A percentile compares a stretch with the other conserved stretches of the same genome.
Conservation (phyloP, 306 rosid species). For the Arachis stenosperma region DNA sequence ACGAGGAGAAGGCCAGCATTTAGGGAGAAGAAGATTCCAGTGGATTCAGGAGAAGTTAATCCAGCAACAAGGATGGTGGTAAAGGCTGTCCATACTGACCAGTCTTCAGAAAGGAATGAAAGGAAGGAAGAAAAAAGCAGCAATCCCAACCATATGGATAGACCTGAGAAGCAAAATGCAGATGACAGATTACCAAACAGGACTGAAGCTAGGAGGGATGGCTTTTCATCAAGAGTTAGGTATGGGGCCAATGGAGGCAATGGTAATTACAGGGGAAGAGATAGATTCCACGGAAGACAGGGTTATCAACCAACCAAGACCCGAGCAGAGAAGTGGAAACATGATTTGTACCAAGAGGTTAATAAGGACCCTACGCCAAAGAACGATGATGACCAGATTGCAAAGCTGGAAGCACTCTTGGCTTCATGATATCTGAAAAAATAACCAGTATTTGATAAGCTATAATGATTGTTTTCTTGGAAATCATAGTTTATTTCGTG, state of each 20-base stretch:
- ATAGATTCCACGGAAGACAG: constrained; percentile 58
- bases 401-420: constrained; percentile 89
- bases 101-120: constrained; percentile 52
- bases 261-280: constrained; percentile 64
- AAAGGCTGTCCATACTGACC: constrained; percentile 56
- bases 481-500: constrained; percentile 4
- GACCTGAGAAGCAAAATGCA: constrained; percentile 53
- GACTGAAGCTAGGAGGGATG: constrained; percentile 57
- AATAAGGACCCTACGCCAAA: constrained; percentile 71
- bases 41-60: constrained; percentile 52
- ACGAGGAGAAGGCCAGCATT: constrained; percentile 80
- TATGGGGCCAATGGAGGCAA: constrained; percentile 52
- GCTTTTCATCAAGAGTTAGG: constrained; percentile 64
- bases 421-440: constrained; percentile 55
- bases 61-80: constrained; percentile 44
- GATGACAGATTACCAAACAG: constrained; percentile 51
- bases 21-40: constrained; percentile 76
- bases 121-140: constrained; percentile 66
- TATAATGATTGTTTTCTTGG: background rate
- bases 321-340: constrained; percentile 85
- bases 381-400: constrained; percentile 92
- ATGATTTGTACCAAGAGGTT: constrained; percentile 82
- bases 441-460: constrained; percentile 15
- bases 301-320: constrained; percentile 50
- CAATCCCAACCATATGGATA: constrained; percentile 53